phyloP scores from a whole-genome alignment of 179 eudicot species.

The Carnegiea gigantea region DNA sequence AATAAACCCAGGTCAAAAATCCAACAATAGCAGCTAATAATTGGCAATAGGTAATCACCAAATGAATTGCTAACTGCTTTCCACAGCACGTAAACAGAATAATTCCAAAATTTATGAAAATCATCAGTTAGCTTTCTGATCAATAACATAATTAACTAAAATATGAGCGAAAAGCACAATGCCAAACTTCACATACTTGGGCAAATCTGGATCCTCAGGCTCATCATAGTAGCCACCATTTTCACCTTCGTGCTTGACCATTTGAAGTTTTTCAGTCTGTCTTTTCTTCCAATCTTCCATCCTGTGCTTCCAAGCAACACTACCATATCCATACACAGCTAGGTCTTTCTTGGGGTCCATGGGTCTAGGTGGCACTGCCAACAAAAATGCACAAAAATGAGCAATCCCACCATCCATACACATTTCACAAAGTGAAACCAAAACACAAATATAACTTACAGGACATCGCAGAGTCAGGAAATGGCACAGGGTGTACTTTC shows the following conservation, averaged over 20 bases:
- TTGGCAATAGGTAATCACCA: constrained; percentile 1
- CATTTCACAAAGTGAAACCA: background rate
- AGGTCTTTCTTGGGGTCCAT: constrained; percentile 89
- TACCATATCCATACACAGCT: constrained; percentile 83
- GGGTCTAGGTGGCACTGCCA: constrained; percentile 70
- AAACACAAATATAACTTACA: constrained; percentile 39
- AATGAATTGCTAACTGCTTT: background rate
- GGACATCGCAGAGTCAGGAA: constrained; percentile 65
- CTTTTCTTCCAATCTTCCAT: constrained; percentile 96
- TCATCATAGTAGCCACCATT: constrained; percentile 48
- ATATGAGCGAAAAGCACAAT: background rate
- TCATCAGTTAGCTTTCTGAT: background rate
- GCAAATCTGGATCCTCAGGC: constrained; percentile 70
- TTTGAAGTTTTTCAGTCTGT: constrained; percentile 72
- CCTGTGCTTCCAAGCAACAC: constrained; percentile 99
- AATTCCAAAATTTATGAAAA: background rate
- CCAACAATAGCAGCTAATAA: background rate
- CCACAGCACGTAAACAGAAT: background rate
- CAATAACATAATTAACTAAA: background rate
- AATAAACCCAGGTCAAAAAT: background rate
- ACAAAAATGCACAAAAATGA: background rate
- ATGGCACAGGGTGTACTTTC: constrained; percentile 70
- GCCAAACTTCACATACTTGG: constrained; percentile 44
- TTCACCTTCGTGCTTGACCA: constrained; percentile 65
- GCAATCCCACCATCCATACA: background rate